Evolutionary conservation across 345 rosid genomes (phyloP), one percentile per base, ranked within the genome.

Genomic region (Hevea brasiliensis): DNA sequence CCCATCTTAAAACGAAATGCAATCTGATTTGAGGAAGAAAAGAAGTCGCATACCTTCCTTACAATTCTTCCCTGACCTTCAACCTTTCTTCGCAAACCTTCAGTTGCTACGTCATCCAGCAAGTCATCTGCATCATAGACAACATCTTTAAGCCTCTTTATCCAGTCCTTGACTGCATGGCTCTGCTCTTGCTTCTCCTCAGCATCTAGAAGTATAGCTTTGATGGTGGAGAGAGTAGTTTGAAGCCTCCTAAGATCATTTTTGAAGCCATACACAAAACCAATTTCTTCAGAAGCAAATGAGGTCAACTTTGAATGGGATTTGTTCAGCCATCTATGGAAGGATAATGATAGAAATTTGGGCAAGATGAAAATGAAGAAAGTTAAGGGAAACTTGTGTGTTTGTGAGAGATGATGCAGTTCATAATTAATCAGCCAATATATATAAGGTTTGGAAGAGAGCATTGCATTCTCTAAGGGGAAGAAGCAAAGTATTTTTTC

Each of bases 71-170:
- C 37, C 37, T 32, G 3, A 32, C 37, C 37, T 32, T 32, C 37
- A 32, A 32, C 37, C 37, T 32, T 32, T 32, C 37, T 32, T 24
- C 8, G 61, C 15, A 57, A 4, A 24, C 24, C 6, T 24, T 57
- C 29, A 2, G 61, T 57, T 9, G 61, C 23, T 3, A 57, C 7
- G 23, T 57, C 61, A 24, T 83, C 83, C 3, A 78, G 70, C 77
- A 83, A 47, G 56, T 83, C 86, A 6, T 85, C 82, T 2, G 81
- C 82, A 51, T 83, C 82, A 50, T 77, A 81, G 7, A 77, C 24
- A 0, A 65, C 82, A 2, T 67, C 82, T 44, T 67, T 79, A 10
- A 83, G 68, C 53, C 65, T 26, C 10, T 20, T 62, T 27, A 85
- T 61, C 86, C 89, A 83, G 20, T 0, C 66, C 61, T 13, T n/a